A percentile compares a stretch with the other conserved stretches of the same genome.
Conservation (phyloP, 148 eudicot genomes). For the Dysphania ambrosioides region DNA sequence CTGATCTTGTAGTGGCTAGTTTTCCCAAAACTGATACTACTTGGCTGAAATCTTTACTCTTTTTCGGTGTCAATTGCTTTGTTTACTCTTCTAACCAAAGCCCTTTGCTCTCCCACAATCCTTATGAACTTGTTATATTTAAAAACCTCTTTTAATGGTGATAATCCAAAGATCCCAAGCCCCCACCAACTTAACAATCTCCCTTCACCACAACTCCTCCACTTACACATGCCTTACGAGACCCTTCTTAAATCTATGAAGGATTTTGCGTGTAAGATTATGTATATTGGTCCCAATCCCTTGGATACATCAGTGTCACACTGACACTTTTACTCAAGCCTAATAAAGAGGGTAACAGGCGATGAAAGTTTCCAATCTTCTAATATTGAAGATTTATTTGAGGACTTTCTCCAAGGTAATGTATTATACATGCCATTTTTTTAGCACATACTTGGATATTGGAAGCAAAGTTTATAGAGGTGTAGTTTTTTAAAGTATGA, state of each 20-base stretch:
- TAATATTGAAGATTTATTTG: slow-evolving; percentile 18
- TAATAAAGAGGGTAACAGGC: neutral
- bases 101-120: slow-evolving; percentile 12
- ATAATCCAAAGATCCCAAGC: neutral
- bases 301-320: slow-evolving; percentile 19
- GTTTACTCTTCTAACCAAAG: neutral
- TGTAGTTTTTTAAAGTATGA: slow-evolving; percentile 27
- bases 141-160: slow-evolving; percentile 11
- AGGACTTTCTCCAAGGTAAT: slow-evolving; percentile 4
- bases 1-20: slow-evolving; percentile 18
- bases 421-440: slow-evolving; percentile 10
- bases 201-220: slow-evolving; percentile 17
- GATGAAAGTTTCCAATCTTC: neutral
- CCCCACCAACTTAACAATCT: slow-evolving; percentile 17
- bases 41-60: slow-evolving; percentile 26
- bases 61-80: neutral
- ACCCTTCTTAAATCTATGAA: slow-evolving; percentile 19
- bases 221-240: slow-evolving; percentile 17
- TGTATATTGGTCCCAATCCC: slow-evolving; percentile 24
- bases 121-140: slow-evolving; percentile 19
- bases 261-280: slow-evolving; percentile 2
- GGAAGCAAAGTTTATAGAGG: slow-evolving; percentile 12
- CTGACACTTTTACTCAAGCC: neutral
- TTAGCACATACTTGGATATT: slow-evolving; percentile 19
- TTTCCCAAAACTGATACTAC: slow-evolving; percentile 22